phyloP scores from a whole-genome alignment of 768 basidiomycete genomes.

The Hypsizygus marmoreus region DNA sequence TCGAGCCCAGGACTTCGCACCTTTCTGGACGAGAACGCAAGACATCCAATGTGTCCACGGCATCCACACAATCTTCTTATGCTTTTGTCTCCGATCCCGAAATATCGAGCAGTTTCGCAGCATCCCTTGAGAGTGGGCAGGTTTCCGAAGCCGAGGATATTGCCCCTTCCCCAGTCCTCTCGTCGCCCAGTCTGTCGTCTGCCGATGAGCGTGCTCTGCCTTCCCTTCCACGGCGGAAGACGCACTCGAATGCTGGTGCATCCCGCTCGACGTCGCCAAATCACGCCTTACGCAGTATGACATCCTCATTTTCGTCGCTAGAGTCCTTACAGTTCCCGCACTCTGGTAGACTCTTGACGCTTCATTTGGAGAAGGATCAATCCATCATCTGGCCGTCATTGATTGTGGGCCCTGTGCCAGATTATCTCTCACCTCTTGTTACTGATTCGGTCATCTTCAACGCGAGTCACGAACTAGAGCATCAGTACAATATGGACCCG shows the following conservation, averaged over 20 bases:
- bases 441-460: slow-evolving; percentile 56
- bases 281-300: slow-evolving; percentile 52
- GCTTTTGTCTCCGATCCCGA: slow-evolving; percentile 84
- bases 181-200: slow-evolving; percentile 64
- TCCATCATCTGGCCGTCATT: slow-evolving; percentile 84
- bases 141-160: slow-evolving; percentile 73
- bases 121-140: slow-evolving; percentile 74
- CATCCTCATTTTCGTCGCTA: slow-evolving; percentile 78
- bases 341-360: slow-evolving; percentile 69
- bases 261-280: slow-evolving; percentile 64
- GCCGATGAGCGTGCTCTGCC: slow-evolving; percentile 49
- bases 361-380: slow-evolving; percentile 80
- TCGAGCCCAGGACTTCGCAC: slow-evolving; percentile 64
- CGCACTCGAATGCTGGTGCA: slow-evolving; percentile 30
- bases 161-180: slow-evolving; percentile 56
- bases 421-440: slow-evolving; percentile 53
- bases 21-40: slow-evolving; percentile 69
- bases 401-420: slow-evolving; percentile 73
- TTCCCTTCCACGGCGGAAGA: slow-evolving; percentile 28
- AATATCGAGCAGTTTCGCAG: slow-evolving; percentile 83
- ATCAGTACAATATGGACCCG: slow-evolving; percentile 83
- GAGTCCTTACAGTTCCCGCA: slow-evolving; percentile 64
- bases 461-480: slow-evolving; percentile 52
- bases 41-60: slow-evolving; percentile 71
- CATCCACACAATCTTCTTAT: slow-evolving; percentile 79